These are phyloP conservation scores for Flaveria brownii DNA, from an alignment of 129 eudicot species.

Conservation along the genomic window DNA sequence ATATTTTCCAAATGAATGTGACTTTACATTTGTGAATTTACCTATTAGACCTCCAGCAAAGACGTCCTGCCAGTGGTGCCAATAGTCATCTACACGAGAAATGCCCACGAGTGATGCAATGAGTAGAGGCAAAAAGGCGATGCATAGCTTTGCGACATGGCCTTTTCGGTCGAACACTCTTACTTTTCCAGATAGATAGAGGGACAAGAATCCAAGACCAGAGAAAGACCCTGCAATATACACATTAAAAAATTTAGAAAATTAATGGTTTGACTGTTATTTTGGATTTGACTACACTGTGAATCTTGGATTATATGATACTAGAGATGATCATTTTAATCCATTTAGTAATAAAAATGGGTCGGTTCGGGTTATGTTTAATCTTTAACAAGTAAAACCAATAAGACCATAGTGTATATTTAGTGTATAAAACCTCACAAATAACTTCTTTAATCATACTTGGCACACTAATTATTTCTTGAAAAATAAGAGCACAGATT, in stretches of 20 bases:
- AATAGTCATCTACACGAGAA: slow-evolving; percentile 41
- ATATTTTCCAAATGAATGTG: background rate
- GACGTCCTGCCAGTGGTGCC: slow-evolving; percentile 45
- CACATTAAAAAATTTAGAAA: background rate
- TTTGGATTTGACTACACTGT: background rate
- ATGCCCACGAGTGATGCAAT: slow-evolving; percentile 37
- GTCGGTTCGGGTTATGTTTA: background rate
- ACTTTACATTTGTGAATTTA: slow-evolving; percentile 2
- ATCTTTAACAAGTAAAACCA: background rate
- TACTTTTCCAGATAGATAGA: slow-evolving; percentile 50
- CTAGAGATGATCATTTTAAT: background rate
- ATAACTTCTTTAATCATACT: background rate
- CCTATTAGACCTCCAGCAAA: slow-evolving; percentile 54
- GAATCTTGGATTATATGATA: background rate
- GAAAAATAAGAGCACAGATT: background rate
- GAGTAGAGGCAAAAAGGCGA: slow-evolving; percentile 31
- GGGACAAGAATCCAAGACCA: slow-evolving; percentile 52
- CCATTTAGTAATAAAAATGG: background rate
- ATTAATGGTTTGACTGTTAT: background rate
- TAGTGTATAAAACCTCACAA: background rate
- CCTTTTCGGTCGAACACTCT: slow-evolving; percentile 36
- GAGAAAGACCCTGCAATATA: slow-evolving; percentile 50
- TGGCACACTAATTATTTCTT: background rate
- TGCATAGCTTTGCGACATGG: slow-evolving; percentile 43
- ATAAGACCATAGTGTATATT: background rate